Base-by-base conservation (phyloP, 2,329 filamentous ascomycete species). In the Fonsecaea pedrosoi region DNA sequence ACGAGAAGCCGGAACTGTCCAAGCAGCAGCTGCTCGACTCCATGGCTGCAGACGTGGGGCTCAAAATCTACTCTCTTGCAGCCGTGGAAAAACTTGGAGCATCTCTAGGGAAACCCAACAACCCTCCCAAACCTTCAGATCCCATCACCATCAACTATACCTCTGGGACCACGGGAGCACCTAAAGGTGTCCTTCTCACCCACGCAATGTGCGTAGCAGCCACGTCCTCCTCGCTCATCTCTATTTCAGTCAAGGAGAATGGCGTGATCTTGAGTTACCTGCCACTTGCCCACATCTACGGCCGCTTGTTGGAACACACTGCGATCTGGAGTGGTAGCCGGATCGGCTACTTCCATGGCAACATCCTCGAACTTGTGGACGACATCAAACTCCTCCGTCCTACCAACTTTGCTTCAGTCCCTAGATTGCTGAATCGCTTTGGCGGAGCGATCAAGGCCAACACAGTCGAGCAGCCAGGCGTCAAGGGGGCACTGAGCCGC, bases 291-390 rank as follows among this genome's bases (percentile, higher is more conserved):
- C 95, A 99, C 77, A 98, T 99, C 74, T 97, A 92, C 78, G 91
- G 94, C 71, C 90, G 95, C 63, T 84, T 97, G 72, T 83, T 89
- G 48, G 95, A 99, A 77, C 91, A 96, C 77, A 83, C 84, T 3
- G 86, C 87, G 13, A 82, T 97, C 15, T 87, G 90, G 74, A 84
- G 87, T 60, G 94, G 92, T 62, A 87, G 87, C 38, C 82, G 87
- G 8, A 89, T 97, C 73, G 95, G 94, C 12, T 99, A 94, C 79
- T 99, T 97, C 86, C 92, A 95, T 73, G 95, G 95, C 62, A 92
- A 97, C 75, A 90, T 97, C 69, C 77, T 91, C 12, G 91, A 91
- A 70, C 83, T 99, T 18, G 89, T 73, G 0, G 95, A 99, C 66
- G 95, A 99, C 76, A 80, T 99, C 81, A 96, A 98, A 82, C 78